These are phyloP conservation scores for Cenchrus fungigraminus DNA, from an alignment of 176 grass and related monocot genomes.

Conservation along the genomic window DNA sequence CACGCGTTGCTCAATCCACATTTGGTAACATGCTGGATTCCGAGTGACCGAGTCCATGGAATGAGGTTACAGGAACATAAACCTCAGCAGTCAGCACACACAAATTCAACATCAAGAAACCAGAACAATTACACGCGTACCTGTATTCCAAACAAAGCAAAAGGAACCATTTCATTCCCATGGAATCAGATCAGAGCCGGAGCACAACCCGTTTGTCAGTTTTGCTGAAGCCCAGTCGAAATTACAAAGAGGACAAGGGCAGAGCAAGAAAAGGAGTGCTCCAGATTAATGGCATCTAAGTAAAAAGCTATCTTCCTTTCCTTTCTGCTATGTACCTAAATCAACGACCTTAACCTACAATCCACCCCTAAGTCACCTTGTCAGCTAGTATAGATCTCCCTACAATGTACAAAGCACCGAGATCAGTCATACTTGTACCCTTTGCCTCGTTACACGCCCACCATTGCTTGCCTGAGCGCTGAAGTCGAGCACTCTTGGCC, in stretches of 20 bases:
- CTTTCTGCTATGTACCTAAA: slow-evolving; percentile 67
- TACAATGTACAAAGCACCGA: slow-evolving; percentile 64
- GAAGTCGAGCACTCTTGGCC: slow-evolving; percentile 76
- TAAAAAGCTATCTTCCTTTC: slow-evolving; percentile 64
- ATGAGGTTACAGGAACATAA: too few relatives aligned
- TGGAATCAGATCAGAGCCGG: slow-evolving; percentile 57
- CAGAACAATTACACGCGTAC: not conserved
- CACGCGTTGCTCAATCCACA: not conserved
- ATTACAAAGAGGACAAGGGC: slow-evolving; percentile 47
- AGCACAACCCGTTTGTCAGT: slow-evolving; percentile 56
- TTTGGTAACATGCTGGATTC: not conserved
- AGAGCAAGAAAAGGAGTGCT: slow-evolving; percentile 57
- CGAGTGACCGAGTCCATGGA: not conserved
- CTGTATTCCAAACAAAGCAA: not conserved
- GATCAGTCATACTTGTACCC: slow-evolving; percentile 61
- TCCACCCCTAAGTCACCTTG: slow-evolving; percentile 15
- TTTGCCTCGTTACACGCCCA: slow-evolving; percentile 72
- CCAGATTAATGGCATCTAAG: slow-evolving; percentile 63
- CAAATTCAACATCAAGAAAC: not conserved
- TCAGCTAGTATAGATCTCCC: slow-evolving; percentile 39
- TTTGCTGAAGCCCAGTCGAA: slow-evolving; percentile 45
- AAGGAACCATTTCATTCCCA: slow-evolving; percentile 43
- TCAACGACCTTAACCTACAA: slow-evolving; percentile 8
- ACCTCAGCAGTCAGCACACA: not conserved
- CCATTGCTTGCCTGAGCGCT: slow-evolving; percentile 60